Evolutionary conservation across 1,284 basidiomycete species (phyloP), one percentile per base, ranked within the genome.

Genomic region (Malassezia arunalokei): DNA sequence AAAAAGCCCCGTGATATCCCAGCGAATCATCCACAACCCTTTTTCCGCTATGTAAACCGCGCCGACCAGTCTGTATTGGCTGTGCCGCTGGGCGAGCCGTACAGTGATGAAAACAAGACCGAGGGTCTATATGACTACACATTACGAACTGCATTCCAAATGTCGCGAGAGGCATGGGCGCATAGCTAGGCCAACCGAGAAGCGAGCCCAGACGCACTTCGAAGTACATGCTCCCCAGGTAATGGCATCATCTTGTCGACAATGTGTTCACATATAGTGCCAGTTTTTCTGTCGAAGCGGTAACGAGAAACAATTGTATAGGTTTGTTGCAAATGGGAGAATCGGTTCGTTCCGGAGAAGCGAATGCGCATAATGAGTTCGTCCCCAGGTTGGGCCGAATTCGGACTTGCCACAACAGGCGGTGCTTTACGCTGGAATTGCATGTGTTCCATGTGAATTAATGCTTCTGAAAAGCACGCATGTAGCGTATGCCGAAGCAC

Each of bases 191-290:
- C 24, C 9, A 30, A 29, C 32, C 30, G 20, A 50, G 30, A 14
- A 17, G 14, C 33, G 37, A 41, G 5, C 49, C 40, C 15, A 46
- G 5, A 29, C 51, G 40, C 20, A 43, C 56, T 59, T 6, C 57
- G 61, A 59, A 58, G 62, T 3, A 68, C 57, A 35, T 61, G 64
- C 42, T 59, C 61, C 4, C 65, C 65, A 0, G 66, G 65, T 6
- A 63, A 60, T 6, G 70, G 70, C 58, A 68, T 60, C 41, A 72
- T 67, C 32, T 64, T 59, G 51, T 71, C 68, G 14, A 72, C 68
- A 17, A 54, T 44, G 43, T 72, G 70, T 15, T 57, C 49, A 8
- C 44, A 53, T 28, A 72, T 63, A 46, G 54, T 65, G 6, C 68
- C 70, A 9, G 68, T 65, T 1, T 28, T 33, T 1, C 60, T 57